Evolutionary conservation across 306 rosid species (phyloP), one percentile per base, ranked within the genome.

Genomic region (Fragaria iinumae): DNA sequence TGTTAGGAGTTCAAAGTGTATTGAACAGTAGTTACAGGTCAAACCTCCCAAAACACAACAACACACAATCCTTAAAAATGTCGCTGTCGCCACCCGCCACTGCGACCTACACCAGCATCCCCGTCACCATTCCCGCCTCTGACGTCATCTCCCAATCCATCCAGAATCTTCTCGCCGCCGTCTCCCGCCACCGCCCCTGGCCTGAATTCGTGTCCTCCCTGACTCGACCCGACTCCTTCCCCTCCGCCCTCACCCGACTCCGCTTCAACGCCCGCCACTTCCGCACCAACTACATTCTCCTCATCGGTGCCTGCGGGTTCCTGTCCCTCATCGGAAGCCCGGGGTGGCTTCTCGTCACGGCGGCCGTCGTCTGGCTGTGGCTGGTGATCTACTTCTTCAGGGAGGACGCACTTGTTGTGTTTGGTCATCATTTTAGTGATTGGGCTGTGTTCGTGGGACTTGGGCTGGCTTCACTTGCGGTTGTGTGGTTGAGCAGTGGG

Each of bases 361-460:
- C 68, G 4, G 59, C 38, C 47, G 73, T 79, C 63, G 82, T 52
- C 23, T 66, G 56, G 18, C 29, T 79, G 18, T 73, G 74, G 83
- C 52, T 79, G 50, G 59, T 67, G 60, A 62, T 73, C 43, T 66
- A 73, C 50, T 74, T 66, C 16, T 73, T 79, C 25, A 27, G 69
- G 66, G 75, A 79, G 44, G 83, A 66, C 74, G 78, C 78, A 41
- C 72, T 79, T 20, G 63, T 65, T 13, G 63, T 52, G 20, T 72
- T 36, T 45, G 77, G 77, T 38, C 39, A 20, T 17, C 77, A 52
- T 17, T 10, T 50, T 8, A 29, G 78, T 0, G 67, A 72, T 52
- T 27, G 60, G 67, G 68, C 39, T 8, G 38, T 79, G 39, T 11
- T 79, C 23, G 47, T 72, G 25, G 73, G 59, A 8, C 68, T 66